phyloP scores from a whole-genome alignment of 352 stramenopile species.

The Globisporangium sylvaticum region DNA sequence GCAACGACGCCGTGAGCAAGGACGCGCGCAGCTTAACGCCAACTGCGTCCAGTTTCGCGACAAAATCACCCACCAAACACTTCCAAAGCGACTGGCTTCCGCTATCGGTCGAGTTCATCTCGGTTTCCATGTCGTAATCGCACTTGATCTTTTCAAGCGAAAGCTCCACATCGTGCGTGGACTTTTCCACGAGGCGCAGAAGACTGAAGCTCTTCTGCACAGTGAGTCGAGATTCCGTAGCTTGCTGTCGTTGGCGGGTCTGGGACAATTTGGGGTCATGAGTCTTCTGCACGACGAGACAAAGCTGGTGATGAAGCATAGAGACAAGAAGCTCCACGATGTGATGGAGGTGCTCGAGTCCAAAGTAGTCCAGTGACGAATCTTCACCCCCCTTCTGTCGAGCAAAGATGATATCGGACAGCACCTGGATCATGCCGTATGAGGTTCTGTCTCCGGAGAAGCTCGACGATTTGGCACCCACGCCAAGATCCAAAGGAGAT shows the following conservation, averaged over 20 bases:
- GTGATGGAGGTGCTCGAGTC: conserved; percentile 41
- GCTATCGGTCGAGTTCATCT: conserved; percentile 1
- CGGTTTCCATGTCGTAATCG: conserved; percentile 10
- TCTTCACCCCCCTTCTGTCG: conserved; percentile 31
- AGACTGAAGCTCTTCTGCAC: conserved; percentile 28
- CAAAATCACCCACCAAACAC: conserved; percentile 27
- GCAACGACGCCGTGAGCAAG: conserved; percentile 44
- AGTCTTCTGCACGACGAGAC: conserved; percentile 55
- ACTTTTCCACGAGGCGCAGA: conserved; percentile 26
- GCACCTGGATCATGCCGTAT: conserved; percentile 61
- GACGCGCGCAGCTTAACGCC: conserved; percentile 29
- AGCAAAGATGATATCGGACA: conserved; percentile 46
- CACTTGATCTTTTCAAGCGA: conserved; percentile 16
- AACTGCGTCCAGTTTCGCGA: conserved; percentile 23
- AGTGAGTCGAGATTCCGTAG: conserved; percentile 21
- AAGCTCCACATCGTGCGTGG: conserved; percentile 20
- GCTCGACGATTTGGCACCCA: conserved; percentile 26
- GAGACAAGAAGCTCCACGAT: conserved; percentile 61
- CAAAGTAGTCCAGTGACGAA: conserved; percentile 45
- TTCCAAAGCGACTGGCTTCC: conserved; percentile 20
- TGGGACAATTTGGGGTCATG: conserved; percentile 55
- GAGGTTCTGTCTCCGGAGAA: conserved; percentile 67
- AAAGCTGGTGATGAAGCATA: conserved; percentile 72
- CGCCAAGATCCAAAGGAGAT: conserved; percentile 13
- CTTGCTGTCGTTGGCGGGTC: conserved; percentile 32